phyloP scores from a whole-genome alignment of 805 yeast species.

The Saturnispora gosingensis region DNA sequence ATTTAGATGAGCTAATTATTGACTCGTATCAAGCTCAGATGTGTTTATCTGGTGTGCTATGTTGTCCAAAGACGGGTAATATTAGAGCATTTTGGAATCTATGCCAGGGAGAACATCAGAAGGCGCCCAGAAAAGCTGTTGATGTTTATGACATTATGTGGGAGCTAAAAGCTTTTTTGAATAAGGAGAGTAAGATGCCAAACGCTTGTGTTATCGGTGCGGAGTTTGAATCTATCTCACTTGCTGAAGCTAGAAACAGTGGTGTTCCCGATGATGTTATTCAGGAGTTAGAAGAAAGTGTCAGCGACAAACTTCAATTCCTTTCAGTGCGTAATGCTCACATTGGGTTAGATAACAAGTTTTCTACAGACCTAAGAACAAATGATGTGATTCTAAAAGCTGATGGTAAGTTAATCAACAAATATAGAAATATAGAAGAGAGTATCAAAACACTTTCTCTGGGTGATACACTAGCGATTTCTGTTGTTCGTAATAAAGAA shows the following conservation, averaged over 20 bases:
- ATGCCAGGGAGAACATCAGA: neutral
- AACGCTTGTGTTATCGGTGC: neutral
- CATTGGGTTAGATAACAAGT: slow-evolving; percentile 22
- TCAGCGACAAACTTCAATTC: neutral
- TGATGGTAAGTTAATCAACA: slow-evolving; percentile 53
- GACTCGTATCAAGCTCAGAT: slow-evolving; percentile 66
- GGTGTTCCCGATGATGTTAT: neutral
- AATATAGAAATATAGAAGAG: slow-evolving; percentile 54
- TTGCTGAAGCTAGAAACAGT: neutral
- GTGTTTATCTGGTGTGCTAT: slow-evolving; percentile 60
- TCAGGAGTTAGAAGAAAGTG: neutral
- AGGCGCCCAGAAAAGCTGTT: neutral
- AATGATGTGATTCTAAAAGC: slow-evolving; percentile 79
- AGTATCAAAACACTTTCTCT: slow-evolving; percentile 20
- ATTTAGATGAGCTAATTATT: slow-evolving; percentile 64
- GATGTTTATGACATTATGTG: neutral
- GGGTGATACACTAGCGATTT: slow-evolving; percentile 37
- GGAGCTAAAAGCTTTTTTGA: neutral
- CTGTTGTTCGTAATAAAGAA: slow-evolving; percentile 62
- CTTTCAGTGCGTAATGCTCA: slow-evolving; percentile 5
- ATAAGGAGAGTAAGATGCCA: neutral
- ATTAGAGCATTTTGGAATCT: neutral
- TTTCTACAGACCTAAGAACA: slow-evolving; percentile 31
- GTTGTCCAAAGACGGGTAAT: slow-evolving; percentile 54
- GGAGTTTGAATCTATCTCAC: neutral